Conservation (phyloP, 1,284 basidiomycete genomes). For the Gymnopus androsaceus region DNA sequence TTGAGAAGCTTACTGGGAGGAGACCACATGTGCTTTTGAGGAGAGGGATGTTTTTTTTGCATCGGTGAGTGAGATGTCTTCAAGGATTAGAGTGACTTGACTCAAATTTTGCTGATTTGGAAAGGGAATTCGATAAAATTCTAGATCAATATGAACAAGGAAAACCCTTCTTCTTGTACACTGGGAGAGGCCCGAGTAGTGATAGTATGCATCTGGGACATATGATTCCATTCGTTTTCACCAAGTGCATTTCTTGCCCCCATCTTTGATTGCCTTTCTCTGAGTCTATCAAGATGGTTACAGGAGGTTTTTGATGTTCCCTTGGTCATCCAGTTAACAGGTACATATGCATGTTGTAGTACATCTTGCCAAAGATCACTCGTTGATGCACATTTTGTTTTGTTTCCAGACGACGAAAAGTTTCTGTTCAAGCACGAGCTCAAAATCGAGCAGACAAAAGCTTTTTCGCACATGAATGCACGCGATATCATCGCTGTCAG, state of each 20-base stretch:
- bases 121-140: constrained; percentile 90
- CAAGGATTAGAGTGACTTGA: too few species aligned
- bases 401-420: constrained; percentile 92
- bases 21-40: constrained; percentile 91
- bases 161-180: constrained; percentile 98
- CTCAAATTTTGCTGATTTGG: not conserved
- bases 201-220: constrained; percentile 99
- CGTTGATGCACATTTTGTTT: too few species aligned
- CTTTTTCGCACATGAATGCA: constrained; percentile 86
- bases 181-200: constrained; percentile 94
- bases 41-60: constrained; percentile 96
- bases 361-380: constrained; percentile 9
- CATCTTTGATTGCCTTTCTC: not conserved
- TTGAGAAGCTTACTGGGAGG: constrained; percentile 89
- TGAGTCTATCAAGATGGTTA: constrained; percentile 69
- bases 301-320: constrained; percentile 97
- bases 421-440: constrained; percentile 97
- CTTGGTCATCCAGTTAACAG: constrained; percentile 93
- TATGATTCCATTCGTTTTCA: constrained; percentile 97
- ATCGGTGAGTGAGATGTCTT: constrained; percentile 64
- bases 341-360: constrained; percentile 36
- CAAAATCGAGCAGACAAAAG: constrained; percentile 86
- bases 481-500: constrained; percentile 97
- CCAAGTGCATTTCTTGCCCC: constrained; percentile 65
- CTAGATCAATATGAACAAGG: constrained; percentile 95